Evolutionary conservation across 2,329 filamentous ascomycete species (phyloP).

Genomic region (Pestalotiopsis sp.): DNA sequence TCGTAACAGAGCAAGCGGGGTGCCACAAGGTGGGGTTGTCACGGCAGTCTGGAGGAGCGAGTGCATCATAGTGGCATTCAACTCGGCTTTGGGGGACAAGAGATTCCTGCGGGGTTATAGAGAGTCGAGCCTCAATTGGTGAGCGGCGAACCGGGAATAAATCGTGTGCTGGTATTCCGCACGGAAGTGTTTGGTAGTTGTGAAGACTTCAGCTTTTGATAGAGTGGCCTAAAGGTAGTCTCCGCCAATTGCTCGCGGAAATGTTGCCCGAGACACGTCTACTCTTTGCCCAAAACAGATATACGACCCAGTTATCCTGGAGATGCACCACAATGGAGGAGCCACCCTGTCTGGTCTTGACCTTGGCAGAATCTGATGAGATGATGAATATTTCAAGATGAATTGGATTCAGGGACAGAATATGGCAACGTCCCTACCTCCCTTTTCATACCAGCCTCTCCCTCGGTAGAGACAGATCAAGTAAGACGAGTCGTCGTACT

Average conservation of each 20-base stretch:
- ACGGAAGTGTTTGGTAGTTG: not conserved
- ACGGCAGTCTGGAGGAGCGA: conserved; percentile 4
- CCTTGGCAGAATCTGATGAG: no score
- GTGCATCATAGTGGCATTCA: conserved; percentile 5
- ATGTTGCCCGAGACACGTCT: not conserved
- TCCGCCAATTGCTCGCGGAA: not conserved
- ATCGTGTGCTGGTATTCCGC: not conserved
- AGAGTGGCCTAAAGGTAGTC: not conserved
- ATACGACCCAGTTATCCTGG: not conserved
- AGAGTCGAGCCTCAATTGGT: not conserved
- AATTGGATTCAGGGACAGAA: not conserved
- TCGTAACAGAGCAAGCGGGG: conserved; percentile 8
- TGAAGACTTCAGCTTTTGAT: not conserved
- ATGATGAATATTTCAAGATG: not conserved
- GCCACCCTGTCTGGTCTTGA: no score
- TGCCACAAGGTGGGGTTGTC: conserved; percentile 10
- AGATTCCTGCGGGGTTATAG: conserved; percentile 5
- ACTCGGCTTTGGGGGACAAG: not conserved
- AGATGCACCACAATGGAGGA: no score
- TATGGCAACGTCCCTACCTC: not conserved
- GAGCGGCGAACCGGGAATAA: not conserved
- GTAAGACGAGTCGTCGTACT: not conserved
- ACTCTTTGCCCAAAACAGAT: not conserved
- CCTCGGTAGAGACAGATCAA: not conserved
- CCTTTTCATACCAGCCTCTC: conserved; percentile 1